Percentiles rank a stretch among this genome's conserved stretches.
Conservation (phyloP, 306 rosid species). For the Lablab purpureus region DNA sequence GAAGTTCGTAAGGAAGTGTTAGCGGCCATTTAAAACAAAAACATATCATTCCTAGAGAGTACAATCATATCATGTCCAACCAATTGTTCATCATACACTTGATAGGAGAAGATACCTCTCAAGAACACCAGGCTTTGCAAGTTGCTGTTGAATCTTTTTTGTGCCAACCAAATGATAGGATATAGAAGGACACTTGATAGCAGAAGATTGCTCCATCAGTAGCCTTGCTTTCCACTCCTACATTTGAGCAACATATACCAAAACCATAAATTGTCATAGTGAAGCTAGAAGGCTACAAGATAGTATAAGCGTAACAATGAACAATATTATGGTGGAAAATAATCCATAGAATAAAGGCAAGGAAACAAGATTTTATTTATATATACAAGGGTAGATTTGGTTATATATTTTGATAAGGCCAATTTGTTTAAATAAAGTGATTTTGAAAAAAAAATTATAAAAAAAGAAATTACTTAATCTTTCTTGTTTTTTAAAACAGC, state of each 20-base stretch:
- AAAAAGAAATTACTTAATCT: too few relatives aligned
- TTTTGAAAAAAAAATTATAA: too few relatives aligned
- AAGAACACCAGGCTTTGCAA: constrained; percentile 83
- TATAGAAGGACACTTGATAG: constrained; percentile 93
- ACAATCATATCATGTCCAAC: not conserved
- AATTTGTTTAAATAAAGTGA: too few relatives aligned
- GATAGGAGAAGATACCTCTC: constrained; percentile 70
- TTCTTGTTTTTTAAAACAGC: too few relatives aligned
- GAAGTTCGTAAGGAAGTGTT: too few relatives aligned
- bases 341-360: not conserved
- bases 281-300: constrained; percentile 24
- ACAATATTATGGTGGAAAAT: constrained; percentile 11
- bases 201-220: constrained; percentile 88
- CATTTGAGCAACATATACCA: constrained; percentile 34
- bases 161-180: constrained; percentile 94
- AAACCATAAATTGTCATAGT: constrained; percentile 33
- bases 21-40: too few relatives aligned
- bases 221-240: constrained; percentile 98
- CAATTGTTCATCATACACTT: constrained; percentile 6
- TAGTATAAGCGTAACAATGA: not conserved
- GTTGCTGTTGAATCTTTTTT: constrained; percentile 96
- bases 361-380: not conserved
- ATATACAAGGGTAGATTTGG: too few relatives aligned
- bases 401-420: too few relatives aligned
- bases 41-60: constrained; percentile 5